These are phyloP conservation scores for Candida michaelii DNA, from an alignment of 805 yeast species.

Conservation along the genomic window DNA sequence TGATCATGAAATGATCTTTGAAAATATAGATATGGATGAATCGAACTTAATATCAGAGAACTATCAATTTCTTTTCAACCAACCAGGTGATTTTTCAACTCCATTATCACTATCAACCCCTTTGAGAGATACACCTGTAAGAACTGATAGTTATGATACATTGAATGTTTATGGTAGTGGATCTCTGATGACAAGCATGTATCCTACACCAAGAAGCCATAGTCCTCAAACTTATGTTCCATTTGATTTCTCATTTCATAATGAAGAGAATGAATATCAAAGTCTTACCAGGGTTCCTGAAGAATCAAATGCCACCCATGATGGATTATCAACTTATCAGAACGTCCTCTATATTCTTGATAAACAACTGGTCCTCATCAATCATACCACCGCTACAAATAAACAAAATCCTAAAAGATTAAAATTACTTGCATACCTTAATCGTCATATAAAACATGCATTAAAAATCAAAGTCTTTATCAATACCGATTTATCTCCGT, in stretches of 20 bases:
- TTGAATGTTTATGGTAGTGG: neutral
- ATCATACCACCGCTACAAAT: no score
- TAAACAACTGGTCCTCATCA: neutral
- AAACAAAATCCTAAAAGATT: slow-evolving; percentile 1
- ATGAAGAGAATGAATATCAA: neutral
- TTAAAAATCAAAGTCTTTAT: slow-evolving; percentile 1
- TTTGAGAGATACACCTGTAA: neutral
- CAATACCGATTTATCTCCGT: neutral
- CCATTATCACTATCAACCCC: neutral
- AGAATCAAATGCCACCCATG: neutral
- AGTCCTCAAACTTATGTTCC: no score
- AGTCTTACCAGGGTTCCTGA: no score
- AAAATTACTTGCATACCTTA: slow-evolving; percentile 5
- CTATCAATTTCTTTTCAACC: no score
- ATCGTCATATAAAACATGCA: slow-evolving; percentile 5
- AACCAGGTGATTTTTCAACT: neutral
- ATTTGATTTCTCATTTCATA: neutral
- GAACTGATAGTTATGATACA: neutral
- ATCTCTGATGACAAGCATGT: neutral
- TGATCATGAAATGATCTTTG: neutral
- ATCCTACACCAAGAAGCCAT: neutral
- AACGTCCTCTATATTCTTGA: neutral
- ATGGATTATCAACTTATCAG: neutral
- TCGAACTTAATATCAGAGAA: neutral
- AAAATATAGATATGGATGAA: neutral